These are phyloP conservation scores for Inga laurina DNA, from an alignment of 306 rosid species.

Conservation along the genomic window DNA sequence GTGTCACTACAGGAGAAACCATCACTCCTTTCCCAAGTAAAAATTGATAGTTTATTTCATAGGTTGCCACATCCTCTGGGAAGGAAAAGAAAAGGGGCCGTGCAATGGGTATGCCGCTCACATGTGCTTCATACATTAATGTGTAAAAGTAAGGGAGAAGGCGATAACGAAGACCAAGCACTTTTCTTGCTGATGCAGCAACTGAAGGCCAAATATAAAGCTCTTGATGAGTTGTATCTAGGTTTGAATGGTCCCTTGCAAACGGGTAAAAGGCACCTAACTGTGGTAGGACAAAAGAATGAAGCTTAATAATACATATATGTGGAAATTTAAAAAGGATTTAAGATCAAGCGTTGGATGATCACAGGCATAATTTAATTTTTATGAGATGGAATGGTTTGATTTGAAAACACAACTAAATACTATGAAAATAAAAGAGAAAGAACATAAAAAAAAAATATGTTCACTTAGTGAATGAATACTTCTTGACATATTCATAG, in stretches of 20 bases:
- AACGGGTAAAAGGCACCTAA: constrained; percentile 93
- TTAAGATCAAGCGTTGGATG: background rate
- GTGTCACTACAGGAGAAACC: constrained; percentile 73
- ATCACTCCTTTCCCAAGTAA: constrained; percentile 70
- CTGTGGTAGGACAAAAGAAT: constrained; percentile 34
- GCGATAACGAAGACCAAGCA: constrained; percentile 76
- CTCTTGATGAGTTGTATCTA: constrained; percentile 57
- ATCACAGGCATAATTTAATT: background rate
- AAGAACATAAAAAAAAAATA: background rate
- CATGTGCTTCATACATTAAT: constrained; percentile 71
- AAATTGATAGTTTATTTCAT: constrained; percentile 72
- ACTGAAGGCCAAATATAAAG: constrained; percentile 89
- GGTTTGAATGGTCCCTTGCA: constrained; percentile 78
- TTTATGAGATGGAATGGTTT: background rate
- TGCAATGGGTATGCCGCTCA: constrained; percentile 73
- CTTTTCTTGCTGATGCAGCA: constrained; percentile 80
- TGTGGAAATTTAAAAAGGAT: no score
- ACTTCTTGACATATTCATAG: background rate
- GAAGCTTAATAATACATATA: background rate
- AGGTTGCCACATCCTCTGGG: constrained; percentile 69
- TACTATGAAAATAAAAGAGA: background rate
- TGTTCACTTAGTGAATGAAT: background rate
- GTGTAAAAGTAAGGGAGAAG: constrained; percentile 89
- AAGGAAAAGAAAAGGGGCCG: constrained; percentile 91
- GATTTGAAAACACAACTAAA: background rate